phyloP scores from a whole-genome alignment of 768 basidiomycete species.

The Mycena kentingensis region DNA sequence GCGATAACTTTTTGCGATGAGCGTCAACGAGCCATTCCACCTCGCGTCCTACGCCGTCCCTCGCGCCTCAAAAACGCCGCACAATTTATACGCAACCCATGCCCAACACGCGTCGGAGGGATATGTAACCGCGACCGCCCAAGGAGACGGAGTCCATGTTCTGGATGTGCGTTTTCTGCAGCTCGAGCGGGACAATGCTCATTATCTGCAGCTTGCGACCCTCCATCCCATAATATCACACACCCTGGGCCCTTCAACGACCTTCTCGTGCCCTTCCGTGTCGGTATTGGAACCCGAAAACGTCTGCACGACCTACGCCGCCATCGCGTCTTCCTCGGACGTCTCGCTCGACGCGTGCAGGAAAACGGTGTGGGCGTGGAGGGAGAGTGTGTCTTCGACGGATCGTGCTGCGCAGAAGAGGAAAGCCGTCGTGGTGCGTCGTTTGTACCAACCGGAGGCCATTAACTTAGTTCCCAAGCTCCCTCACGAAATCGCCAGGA shows the following conservation, averaged over 20 bases:
- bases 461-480: constrained; percentile 36
- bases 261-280: constrained; percentile 61
- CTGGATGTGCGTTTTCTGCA: constrained; percentile 57
- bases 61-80: constrained; percentile 22
- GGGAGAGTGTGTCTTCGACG: constrained; percentile 47
- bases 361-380: constrained; percentile 65
- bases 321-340: constrained; percentile 51
- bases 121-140: constrained; percentile 66
- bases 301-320: constrained; percentile 57
- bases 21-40: constrained; percentile 43
- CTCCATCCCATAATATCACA: constrained; percentile 69
- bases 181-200: too few relatives aligned
- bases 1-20: background rate
- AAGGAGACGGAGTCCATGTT: constrained; percentile 75
- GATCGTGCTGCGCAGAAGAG: constrained; percentile 42
- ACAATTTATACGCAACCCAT: constrained; percentile 39
- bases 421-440: constrained; percentile 47
- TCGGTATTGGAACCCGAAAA: constrained; percentile 39
- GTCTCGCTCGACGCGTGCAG: constrained; percentile 41
- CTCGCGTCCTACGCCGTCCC: constrained; percentile 39
- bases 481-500: constrained; percentile 38
- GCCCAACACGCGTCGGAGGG: constrained; percentile 44
- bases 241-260: constrained; percentile 66
- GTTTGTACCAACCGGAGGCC: constrained; percentile 1
- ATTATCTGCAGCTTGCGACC: constrained; percentile 61